Base-by-base conservation (phyloP, 352 stramenopile species). In the Globisporangium okanoganense region DNA sequence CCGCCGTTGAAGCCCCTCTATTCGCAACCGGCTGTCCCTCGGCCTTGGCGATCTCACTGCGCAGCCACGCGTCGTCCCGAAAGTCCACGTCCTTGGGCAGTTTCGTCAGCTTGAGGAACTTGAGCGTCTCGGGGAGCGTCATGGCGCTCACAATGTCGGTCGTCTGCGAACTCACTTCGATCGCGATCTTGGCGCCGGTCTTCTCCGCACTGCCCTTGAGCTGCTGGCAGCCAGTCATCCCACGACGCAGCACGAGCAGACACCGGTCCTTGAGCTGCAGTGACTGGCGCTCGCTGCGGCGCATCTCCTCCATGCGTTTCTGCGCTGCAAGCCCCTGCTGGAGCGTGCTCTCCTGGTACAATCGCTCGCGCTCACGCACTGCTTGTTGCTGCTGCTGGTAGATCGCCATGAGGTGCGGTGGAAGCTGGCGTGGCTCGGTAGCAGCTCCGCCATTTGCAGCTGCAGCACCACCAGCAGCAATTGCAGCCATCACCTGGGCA, bases 101-200 rank as follows among this genome's bases (percentile, higher is more conserved):
- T 52, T 88, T 90, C 5, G 27, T 75, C 13, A 90, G 44, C 52
- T 85, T 82, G 0, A 95, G 73, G 82, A 84, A 93, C 56, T 70
- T 69, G 29, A 94, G 64, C 22, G 82, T 90, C 41, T 91, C 82
- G 2, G 55, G 62, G 22, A 61, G 57, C 45, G 61, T 80, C 79
- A 92, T 87, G 0, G 69, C 79, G 55, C 81, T 91, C 36, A 95
- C 78, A 50, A 95, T 82, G 52, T 95, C 86, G 0, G 83, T 95
- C 31, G 88, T 65, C 56, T 89, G 78, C 2, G 82, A 72, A 47
- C 85, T 90, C 0, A 95, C 71, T 58, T 95, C 83, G 35, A 95
- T 92, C 43, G 79, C 82, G 44, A 95, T 62, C 6, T 67, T 84
- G 14, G 81, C 81, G 33, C 79, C 82, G 52, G 76, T 90, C 18